Conservation (phyloP, 257 asterid genomes). For the Solanum pimpinellifolium region DNA sequence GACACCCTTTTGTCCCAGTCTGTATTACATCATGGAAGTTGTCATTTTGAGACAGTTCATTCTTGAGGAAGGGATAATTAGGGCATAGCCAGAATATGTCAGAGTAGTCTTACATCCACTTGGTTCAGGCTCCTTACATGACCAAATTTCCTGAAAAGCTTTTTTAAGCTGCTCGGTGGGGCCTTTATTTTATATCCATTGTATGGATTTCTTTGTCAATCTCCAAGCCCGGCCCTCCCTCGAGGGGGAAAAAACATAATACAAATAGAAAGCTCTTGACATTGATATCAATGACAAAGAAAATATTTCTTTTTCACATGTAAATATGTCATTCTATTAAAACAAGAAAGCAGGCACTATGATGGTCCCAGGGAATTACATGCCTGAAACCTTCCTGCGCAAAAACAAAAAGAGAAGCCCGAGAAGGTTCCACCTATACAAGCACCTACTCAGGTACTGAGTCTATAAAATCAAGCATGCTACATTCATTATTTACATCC, state of each 20-base stretch:
- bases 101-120: neutral
- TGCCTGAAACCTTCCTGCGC: neutral
- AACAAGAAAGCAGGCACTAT: neutral
- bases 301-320: neutral
- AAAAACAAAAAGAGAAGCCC: neutral
- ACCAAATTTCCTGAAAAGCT: neutral
- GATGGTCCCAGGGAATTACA: neutral
- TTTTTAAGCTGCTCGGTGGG: neutral
- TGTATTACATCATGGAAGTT: neutral
- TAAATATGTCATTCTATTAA: neutral
- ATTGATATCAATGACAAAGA: neutral
- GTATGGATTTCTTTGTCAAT: neutral
- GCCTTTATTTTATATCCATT: neutral
- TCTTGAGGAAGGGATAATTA: neutral
- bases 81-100: neutral
- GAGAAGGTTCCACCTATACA: neutral
- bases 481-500: neutral
- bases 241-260: neutral
- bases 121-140: neutral
- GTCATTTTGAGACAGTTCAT: neutral
- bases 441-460: neutral
- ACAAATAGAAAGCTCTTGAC: neutral
- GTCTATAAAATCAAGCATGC: neutral
- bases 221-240: neutral
- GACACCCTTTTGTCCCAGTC: neutral